These are phyloP conservation scores for Mycosphaerelloides madeirae DNA, from an alignment of 2,329 filamentous ascomycete genomes.

Conservation along the genomic window DNA sequence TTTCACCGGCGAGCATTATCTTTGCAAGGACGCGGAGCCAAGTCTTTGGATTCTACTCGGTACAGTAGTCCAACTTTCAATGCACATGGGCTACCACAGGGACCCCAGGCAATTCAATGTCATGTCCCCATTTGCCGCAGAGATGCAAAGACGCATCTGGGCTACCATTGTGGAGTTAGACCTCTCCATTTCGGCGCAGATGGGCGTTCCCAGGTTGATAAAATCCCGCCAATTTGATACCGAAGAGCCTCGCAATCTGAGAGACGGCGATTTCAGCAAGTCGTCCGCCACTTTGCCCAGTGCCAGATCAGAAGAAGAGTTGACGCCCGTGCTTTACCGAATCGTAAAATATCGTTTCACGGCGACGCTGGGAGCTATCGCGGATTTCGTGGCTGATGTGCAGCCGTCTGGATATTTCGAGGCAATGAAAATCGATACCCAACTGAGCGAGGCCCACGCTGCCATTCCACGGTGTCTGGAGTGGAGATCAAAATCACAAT, in stretches of 20 bases:
- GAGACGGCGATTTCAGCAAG: not conserved
- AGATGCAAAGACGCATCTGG: conserved; percentile 7
- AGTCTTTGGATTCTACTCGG: conserved; percentile 2
- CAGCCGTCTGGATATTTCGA: not conserved
- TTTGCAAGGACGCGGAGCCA: not conserved
- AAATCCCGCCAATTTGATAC: conserved; percentile 1
- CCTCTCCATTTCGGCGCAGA: conserved; percentile 2
- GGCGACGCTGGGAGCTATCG: not conserved
- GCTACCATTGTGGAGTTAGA: conserved; percentile 1
- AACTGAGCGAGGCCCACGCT: not conserved
- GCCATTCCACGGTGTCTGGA: not conserved
- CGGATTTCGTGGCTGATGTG: not conserved
- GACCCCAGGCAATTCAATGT: conserved; percentile 2
- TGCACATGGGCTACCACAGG: conserved; percentile 7
- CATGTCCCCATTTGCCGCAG: not conserved
- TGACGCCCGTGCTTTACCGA: not conserved
- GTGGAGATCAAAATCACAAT: not conserved
- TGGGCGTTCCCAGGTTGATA: conserved; percentile 4
- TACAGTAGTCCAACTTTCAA: conserved; percentile 2
- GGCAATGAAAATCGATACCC: not conserved
- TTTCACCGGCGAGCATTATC: no score
- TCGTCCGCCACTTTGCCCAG: not conserved
- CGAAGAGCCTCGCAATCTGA: not conserved
- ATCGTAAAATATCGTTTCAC: not conserved
- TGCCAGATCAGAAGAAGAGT: not conserved